Conservation (phyloP, 1,284 basidiomycete species). For the Kwoniella shivajii region DNA sequence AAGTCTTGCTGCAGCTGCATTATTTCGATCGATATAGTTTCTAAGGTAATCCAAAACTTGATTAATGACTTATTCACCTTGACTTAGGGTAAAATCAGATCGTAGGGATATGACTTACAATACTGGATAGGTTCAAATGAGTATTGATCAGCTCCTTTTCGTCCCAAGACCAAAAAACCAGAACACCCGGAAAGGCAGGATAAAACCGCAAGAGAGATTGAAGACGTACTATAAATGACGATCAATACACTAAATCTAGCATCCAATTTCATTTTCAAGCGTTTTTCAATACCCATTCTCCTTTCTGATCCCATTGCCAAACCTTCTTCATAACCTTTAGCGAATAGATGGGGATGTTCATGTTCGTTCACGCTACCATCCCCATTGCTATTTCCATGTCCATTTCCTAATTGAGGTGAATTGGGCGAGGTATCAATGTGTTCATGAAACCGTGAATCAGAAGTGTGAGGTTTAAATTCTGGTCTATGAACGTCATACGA, state of each 20-base stretch:
- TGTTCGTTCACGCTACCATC: neutral
- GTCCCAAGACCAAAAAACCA: neutral
- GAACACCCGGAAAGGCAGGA: neutral
- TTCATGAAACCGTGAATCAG: conserved; percentile 15
- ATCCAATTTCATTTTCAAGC: conserved; percentile 49
- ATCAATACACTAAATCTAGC: conserved; percentile 39
- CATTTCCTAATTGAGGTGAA: neutral
- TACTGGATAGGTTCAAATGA: too few relatives aligned
- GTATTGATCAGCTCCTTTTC: neutral
- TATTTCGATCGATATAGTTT: conserved; percentile 48
- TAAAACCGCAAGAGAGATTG: neutral
- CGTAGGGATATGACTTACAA: too few relatives aligned
- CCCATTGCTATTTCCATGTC: neutral
- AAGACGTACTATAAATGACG: conserved; percentile 25
- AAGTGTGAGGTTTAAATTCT: conserved; percentile 1
- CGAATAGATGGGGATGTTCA: neutral
- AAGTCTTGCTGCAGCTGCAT: conserved; percentile 37
- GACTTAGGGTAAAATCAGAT: too few relatives aligned
- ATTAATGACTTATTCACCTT: neutral
- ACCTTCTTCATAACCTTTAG: neutral
- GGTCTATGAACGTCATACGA: neutral
- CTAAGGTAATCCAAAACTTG: neutral
- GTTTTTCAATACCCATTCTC: conserved; percentile 39
- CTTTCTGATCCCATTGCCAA: conserved; percentile 17
- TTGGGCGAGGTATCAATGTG: conserved; percentile 6